phyloP scores from a whole-genome alignment of 2,329 filamentous ascomycete species.

The Catunica adiposa region DNA sequence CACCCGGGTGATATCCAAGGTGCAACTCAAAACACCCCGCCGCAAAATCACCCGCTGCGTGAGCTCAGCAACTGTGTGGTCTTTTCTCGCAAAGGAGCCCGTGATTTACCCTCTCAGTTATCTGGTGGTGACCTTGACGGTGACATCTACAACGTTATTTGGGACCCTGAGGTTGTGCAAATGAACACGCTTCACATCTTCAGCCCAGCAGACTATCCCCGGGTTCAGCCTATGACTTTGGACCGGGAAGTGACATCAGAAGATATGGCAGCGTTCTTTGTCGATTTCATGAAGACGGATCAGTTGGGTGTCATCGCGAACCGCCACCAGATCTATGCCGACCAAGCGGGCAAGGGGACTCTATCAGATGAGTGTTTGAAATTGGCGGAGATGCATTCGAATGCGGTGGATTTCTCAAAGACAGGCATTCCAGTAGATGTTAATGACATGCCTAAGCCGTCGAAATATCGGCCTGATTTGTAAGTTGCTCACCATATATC shows the following conservation, averaged over 20 bases:
- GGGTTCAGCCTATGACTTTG: constrained; percentile 40
- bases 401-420: constrained; percentile 61
- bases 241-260: constrained; percentile 37
- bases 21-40: constrained; percentile 45
- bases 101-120: constrained; percentile 63
- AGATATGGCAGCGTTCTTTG: constrained; percentile 68
- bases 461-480: constrained; percentile 37
- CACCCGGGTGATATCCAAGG: constrained; percentile 68
- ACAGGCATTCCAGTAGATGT: constrained; percentile 46
- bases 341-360: constrained; percentile 37
- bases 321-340: constrained; percentile 47
- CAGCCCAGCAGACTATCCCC: constrained; percentile 54
- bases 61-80: constrained; percentile 56
- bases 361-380: constrained; percentile 31
- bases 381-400: constrained; percentile 50
- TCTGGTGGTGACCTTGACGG: constrained; percentile 74
- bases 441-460: constrained; percentile 25
- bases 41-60: constrained; percentile 39
- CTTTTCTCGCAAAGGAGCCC: constrained; percentile 53
- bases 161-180: constrained; percentile 36
- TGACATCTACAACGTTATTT: constrained; percentile 68
- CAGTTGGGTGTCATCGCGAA: constrained; percentile 49
- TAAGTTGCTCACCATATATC: constrained; percentile 22
- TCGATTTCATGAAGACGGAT: constrained; percentile 58
- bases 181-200: constrained; percentile 19